phyloP scores from a whole-genome alignment of 169 alveolate genomes.

The Cryptosporidium bovis region DNA sequence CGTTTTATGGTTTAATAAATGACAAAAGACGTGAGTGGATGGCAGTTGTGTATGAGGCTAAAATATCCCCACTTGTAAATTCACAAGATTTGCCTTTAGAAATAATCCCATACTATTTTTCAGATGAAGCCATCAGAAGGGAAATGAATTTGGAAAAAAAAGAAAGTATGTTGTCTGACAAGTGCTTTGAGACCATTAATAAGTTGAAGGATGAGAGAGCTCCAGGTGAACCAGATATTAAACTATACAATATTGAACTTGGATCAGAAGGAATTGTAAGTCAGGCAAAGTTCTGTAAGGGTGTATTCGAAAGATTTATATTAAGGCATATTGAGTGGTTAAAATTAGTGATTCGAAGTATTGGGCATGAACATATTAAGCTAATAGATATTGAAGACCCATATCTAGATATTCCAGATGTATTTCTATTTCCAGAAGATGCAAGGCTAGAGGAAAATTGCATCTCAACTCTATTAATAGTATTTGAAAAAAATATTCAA shows the following conservation, averaged over 20 bases:
- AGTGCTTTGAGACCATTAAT: conserved; percentile 24
- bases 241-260: conserved; percentile 39
- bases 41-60: conserved; percentile 55
- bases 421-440: conserved; percentile 59
- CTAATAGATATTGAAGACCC: conserved; percentile 42
- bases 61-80: conserved; percentile 61
- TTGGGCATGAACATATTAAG: conserved; percentile 12
- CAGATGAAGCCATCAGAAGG: conserved; percentile 10
- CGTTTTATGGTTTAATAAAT: conserved; percentile 38
- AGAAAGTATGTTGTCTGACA: conserved; percentile 22
- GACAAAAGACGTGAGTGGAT: conserved; percentile 29
- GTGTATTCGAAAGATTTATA: conserved; percentile 43
- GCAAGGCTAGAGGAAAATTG: conserved; percentile 57
- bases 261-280: conserved; percentile 51
- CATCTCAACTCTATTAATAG: conserved; percentile 30
- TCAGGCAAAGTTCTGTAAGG: conserved; percentile 49
- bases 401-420: conserved; percentile 51
- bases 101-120: conserved; percentile 18
- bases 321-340: conserved; percentile 60
- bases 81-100: conserved; percentile 22
- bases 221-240: conserved; percentile 27
- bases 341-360: conserved; percentile 18
- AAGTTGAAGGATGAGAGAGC: conserved; percentile 18
- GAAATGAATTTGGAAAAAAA: conserved; percentile 24
- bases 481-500: conserved; percentile 38